Evolutionary conservation across 495 filamentous ascomycete genomes (phyloP), one percentile per base, ranked within the genome.

Genomic region (Penicillium samsonianum): DNA sequence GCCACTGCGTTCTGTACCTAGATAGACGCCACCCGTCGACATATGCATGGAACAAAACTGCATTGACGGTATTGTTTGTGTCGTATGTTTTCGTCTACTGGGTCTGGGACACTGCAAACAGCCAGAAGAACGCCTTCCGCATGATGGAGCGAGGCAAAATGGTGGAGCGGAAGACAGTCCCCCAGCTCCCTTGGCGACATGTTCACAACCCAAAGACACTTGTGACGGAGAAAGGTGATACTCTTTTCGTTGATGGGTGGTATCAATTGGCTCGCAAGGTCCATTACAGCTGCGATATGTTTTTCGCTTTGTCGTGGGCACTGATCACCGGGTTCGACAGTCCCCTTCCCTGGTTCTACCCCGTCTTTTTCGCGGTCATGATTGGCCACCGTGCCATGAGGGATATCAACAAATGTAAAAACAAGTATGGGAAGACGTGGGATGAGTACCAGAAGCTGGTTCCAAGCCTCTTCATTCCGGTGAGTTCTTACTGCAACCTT

Each of bases 51-150:
- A 86, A 86, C 64, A 82, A 76, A 20, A 74, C 71, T 38, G 81
- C 83, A 8, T 73, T 96, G 20, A 74, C 67, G 12, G 67, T 79
- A 3, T 78, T 96, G 47, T 88, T 83, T 66, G 70, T 75, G 11
- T 69, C 76, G 28, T 98, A 97, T 68, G 76, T 97, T 22, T 88
- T 90, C 64, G 82, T 89, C 55, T 96, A 96, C 82, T 92, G 88
- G 82, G 76, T 96, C 55, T 96, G 91, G 92, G 91, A 95, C 69
- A 91, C 86, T 26, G 81, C 79, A 68, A 94, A 96, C 71, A 88
- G 85, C 59, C 94, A 98, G 71, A 98, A 98, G 82, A 97, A 96
- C 70, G 82, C 87, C 23, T 98, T 97, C 81, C 82, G 92, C 40
- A 82, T 88, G 61, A 78, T 79, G 73, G 90, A 96, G 75, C 82